phyloP scores from a whole-genome alignment of 441 rosid genomes.

The Euphorbia schlechtendalii region DNA sequence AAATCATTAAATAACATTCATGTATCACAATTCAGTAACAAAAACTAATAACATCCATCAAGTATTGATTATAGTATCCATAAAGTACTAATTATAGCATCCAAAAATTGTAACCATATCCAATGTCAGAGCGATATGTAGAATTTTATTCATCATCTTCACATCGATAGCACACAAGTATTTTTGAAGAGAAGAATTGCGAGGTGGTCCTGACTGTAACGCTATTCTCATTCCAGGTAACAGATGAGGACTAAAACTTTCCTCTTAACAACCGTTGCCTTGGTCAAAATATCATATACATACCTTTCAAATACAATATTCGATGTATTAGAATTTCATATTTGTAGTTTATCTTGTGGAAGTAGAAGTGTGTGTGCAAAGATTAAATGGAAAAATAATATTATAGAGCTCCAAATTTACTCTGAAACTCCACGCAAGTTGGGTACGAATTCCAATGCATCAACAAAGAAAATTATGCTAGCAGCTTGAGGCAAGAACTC shows the following conservation, averaged over 20 bases:
- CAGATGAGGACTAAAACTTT: constrained; percentile 69
- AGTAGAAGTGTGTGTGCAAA: background rate
- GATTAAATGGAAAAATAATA: constrained; percentile 2
- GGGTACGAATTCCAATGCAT: constrained; percentile 76
- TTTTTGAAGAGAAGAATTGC: no score
- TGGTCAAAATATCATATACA: constrained; percentile 80
- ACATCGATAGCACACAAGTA: no score
- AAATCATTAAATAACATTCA: no score
- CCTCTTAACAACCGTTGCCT: constrained; percentile 61
- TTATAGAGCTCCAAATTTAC: constrained; percentile 29
- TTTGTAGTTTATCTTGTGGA: background rate
- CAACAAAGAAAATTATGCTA: constrained; percentile 77
- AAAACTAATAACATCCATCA: no score
- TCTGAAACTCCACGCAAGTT: constrained; percentile 65
- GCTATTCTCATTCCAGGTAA: no score
- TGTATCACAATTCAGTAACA: no score
- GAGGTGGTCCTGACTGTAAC: no score
- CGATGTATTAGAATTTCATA: constrained; percentile 13
- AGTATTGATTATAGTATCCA: no score
- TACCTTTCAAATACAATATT: constrained; percentile 43
- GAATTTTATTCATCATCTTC: no score
- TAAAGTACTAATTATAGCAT: no score
- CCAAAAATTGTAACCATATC: no score
- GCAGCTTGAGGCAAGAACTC: constrained; percentile 81
- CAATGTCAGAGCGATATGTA: no score